Percentiles rank a stretch among this genome's conserved stretches.
These are phyloP conservation scores for Filobasidium uniguttulatum DNA, from an alignment of 1,284 basidiomycete genomes.

Conservation along the genomic window DNA sequence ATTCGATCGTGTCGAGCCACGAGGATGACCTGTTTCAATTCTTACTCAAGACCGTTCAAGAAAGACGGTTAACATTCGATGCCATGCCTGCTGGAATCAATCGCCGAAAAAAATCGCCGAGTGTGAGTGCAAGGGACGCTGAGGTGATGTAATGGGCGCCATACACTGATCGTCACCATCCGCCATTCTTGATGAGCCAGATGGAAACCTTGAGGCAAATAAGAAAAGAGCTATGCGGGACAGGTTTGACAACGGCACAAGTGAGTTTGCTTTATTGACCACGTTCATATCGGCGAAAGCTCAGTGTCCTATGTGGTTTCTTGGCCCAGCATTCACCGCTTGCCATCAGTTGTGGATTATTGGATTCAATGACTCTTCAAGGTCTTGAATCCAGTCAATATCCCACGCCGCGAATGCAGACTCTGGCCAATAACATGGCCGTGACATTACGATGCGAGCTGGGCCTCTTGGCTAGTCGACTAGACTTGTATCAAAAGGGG, in stretches of 20 bases:
- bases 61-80: constrained; percentile 1
- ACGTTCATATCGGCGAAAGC: no score
- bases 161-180: not conserved
- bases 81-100: not conserved
- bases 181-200: not conserved
- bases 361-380: not conserved
- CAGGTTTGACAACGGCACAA: not conserved
- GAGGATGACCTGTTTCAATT: constrained; percentile 1
- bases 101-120: constrained; percentile 2
- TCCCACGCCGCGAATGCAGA: not conserved
- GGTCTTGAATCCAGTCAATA: not conserved
- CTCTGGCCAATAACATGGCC: not conserved
- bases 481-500: constrained; percentile 11
- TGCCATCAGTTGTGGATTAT: constrained; percentile 4
- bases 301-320: no score
- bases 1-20: constrained; percentile 3
- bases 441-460: not conserved
- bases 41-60: not conserved
- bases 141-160: not conserved
- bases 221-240: not conserved
- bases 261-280: not conserved
- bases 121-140: not conserved
- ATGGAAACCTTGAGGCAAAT: not conserved
- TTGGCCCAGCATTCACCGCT: constrained; percentile 2
- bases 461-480: constrained; percentile 2